Conservation (phyloP, 1,284 basidiomycete species). For the Hypsizygus ulmarius region DNA sequence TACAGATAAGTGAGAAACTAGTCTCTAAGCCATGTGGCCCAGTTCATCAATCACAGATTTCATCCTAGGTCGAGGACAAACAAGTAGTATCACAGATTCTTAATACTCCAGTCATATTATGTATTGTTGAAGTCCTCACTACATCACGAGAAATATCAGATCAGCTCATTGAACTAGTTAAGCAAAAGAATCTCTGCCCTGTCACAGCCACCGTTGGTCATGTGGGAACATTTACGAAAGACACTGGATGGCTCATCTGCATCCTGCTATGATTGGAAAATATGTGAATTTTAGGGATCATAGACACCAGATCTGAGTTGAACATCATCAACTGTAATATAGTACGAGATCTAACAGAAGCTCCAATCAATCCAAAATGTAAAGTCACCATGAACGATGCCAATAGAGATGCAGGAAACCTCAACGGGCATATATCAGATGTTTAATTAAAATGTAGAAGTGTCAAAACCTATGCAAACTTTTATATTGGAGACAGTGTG, state of each 20-base stretch:
- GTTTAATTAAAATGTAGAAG: conserved; percentile 18
- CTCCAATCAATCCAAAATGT: conserved; percentile 17
- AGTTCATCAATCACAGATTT: background rate
- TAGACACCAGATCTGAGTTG: conserved; percentile 26
- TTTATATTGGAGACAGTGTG: conserved; percentile 18
- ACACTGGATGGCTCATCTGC: background rate
- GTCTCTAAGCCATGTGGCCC: background rate
- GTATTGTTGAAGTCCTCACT: background rate
- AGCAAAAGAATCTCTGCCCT: background rate
- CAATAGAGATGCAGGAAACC: conserved; percentile 19
- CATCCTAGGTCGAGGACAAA: background rate
- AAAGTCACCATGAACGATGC: conserved; percentile 22
- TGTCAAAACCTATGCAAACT: conserved; percentile 13
- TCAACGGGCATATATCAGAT: conserved; percentile 16
- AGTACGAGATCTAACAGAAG: conserved; percentile 5
- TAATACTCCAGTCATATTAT: background rate
- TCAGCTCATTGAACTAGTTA: background rate
- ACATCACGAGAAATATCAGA: background rate
- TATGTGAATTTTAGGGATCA: conserved; percentile 15
- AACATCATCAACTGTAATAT: conserved; percentile 19
- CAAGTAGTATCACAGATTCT: background rate
- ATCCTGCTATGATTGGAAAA: conserved; percentile 10
- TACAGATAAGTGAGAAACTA: too few relatives aligned
- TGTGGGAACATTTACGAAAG: background rate
- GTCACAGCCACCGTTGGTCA: background rate